phyloP scores from a whole-genome alignment of 768 basidiomycete genomes.

The Phlegmacium glaucopus region DNA sequence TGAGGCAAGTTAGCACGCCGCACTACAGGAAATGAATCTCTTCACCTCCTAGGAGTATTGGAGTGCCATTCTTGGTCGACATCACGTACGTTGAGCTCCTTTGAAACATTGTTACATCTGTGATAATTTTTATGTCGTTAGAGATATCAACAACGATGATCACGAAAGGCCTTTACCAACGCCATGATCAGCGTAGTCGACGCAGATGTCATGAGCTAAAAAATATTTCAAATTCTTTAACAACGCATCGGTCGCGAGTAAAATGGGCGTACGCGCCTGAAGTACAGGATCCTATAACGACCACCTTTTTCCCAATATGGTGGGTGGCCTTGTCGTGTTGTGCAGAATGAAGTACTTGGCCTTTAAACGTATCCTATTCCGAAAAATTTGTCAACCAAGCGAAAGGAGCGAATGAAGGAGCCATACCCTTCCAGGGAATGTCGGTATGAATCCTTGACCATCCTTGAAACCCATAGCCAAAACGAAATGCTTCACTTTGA shows the following conservation, averaged over 20 bases:
- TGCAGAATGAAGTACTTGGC: constrained; percentile 57
- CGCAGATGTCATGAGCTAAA: constrained; percentile 42
- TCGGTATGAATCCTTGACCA: constrained; percentile 44
- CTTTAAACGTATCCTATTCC: constrained; percentile 56
- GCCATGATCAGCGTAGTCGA: constrained; percentile 43
- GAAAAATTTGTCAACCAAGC: background rate
- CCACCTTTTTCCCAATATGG: constrained; percentile 65
- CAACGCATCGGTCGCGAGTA: background rate
- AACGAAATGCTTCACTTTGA: constrained; percentile 47
- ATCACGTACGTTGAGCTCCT: constrained; percentile 58
- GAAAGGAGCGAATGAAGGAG: background rate
- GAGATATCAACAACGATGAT: too few relatives aligned
- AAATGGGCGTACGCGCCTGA: constrained; percentile 32
- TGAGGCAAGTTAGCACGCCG: constrained; percentile 6
- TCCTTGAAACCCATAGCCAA: constrained; percentile 50
- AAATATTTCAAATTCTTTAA: too few relatives aligned
- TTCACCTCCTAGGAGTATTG: constrained; percentile 23
- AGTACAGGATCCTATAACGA: constrained; percentile 66
- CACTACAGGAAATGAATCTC: background rate
- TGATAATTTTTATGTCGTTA: too few relatives aligned
- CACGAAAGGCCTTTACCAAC: constrained; percentile 23
- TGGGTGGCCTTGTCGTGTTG: constrained; percentile 52
- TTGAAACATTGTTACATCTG: constrained; percentile 60
- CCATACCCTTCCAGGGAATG: constrained; percentile 42
- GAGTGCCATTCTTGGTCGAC: constrained; percentile 39